Conservation (phyloP, 768 basidiomycete genomes). For the Calvatia gigantea region DNA sequence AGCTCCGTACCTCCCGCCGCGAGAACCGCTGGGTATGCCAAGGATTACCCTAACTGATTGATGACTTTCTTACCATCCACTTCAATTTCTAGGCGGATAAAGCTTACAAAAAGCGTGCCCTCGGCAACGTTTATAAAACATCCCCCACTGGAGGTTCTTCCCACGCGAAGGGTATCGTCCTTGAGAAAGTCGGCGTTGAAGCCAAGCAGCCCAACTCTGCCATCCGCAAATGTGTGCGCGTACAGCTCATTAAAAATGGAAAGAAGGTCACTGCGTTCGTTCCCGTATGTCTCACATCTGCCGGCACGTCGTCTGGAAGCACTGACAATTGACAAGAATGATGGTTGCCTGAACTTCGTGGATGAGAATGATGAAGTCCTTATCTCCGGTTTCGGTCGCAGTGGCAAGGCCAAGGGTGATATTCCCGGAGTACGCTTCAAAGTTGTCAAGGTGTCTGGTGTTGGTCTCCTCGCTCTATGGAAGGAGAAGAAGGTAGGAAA, state of each 20-base stretch:
- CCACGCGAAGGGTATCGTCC: conserved; percentile 99
- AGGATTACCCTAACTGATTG: not conserved
- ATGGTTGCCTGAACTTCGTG: conserved; percentile 97
- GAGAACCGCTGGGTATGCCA: conserved; percentile 92
- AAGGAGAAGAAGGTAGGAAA: conserved; percentile 93
- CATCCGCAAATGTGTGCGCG: conserved; percentile 99
- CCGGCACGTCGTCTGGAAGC: not conserved
- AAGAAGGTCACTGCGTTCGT: conserved; percentile 99
- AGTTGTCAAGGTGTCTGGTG: conserved; percentile 99
- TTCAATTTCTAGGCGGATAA: conserved; percentile 78
- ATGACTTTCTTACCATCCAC: conserved; percentile 12
- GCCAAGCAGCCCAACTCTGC: conserved; percentile 99
- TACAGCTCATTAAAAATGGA: conserved; percentile 99
- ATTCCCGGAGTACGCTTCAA: conserved; percentile 99
- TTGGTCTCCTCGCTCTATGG: conserved; percentile 97
- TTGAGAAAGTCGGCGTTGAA: conserved; percentile 99
- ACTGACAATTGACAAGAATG: conserved; percentile 53
- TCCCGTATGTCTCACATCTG: conserved; percentile 56
- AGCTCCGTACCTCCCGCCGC: conserved; percentile 90
- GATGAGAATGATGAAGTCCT: conserved; percentile 99
- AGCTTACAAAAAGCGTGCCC: conserved; percentile 98
- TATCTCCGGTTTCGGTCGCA: conserved; percentile 99
- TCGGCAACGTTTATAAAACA: conserved; percentile 99
- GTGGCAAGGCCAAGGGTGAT: conserved; percentile 99
- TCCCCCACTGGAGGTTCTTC: conserved; percentile 99